A percentile compares a stretch with the other conserved stretches of the same genome.
phyloP scores from a whole-genome alignment of 2,329 filamentous ascomycete genomes.

The Sordariomycetes sp. region DNA sequence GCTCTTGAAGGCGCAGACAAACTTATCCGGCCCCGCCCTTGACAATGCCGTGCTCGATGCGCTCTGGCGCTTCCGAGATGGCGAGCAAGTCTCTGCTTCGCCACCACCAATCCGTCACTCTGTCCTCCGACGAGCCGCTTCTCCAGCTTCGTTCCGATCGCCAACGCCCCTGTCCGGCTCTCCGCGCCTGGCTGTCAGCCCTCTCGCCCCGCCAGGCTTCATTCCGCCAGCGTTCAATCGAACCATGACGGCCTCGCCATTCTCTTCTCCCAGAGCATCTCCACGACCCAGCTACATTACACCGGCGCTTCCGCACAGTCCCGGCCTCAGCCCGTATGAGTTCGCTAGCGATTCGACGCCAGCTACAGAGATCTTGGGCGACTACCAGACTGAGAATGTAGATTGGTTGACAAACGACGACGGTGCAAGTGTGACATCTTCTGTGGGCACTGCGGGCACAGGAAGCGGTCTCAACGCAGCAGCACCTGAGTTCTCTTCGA shows the following conservation, averaged over 20 bases:
- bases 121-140: conserved; percentile 80
- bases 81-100: conserved; percentile 56
- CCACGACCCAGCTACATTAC: conserved; percentile 84
- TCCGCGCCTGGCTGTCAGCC: conserved; percentile 71
- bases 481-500: conserved; percentile 65
- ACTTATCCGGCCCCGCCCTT: conserved; percentile 63
- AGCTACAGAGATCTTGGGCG: conserved; percentile 77
- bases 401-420: conserved; percentile 96
- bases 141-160: conserved; percentile 88
- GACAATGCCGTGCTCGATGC: conserved; percentile 89
- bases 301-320: conserved; percentile 84
- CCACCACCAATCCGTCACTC: conserved; percentile 83
- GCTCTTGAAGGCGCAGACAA: conserved; percentile 70
- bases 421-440: conserved; percentile 70
- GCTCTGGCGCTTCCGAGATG: conserved; percentile 74
- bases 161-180: conserved; percentile 76
- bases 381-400: conserved; percentile 88
- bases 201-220: conserved; percentile 78
- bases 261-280: conserved; percentile 87
- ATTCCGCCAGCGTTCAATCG: conserved; percentile 66
- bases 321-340: conserved; percentile 88
- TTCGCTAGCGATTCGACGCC: conserved; percentile 77
- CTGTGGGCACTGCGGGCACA: conserved; percentile 52
- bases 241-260: conserved; percentile 76
- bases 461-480: conserved; percentile 68